Conservation (phyloP, 1,284 basidiomycete genomes). For the Fistulina hepatica region DNA sequence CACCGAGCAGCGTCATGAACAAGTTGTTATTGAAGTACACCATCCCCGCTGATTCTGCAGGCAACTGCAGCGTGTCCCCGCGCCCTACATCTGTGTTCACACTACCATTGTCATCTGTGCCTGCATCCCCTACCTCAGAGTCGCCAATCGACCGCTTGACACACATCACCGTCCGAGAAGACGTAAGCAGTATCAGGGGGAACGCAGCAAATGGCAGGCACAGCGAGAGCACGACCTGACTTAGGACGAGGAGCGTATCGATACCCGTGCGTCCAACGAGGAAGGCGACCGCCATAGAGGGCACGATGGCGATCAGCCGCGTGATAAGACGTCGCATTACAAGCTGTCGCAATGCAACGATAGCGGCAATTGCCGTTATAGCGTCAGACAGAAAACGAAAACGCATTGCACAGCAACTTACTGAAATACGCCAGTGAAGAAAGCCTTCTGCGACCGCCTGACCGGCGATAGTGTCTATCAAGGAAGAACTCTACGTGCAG, state of each 20-base stretch:
- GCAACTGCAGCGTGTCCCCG: no score
- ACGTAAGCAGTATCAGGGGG: slow-evolving; percentile 71
- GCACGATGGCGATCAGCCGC: slow-evolving; percentile 78
- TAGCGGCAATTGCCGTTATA: slow-evolving; percentile 2
- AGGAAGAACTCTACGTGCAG: slow-evolving; percentile 76
- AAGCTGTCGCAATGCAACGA: slow-evolving; percentile 41
- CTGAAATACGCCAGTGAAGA: slow-evolving; percentile 80
- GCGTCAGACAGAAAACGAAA: slow-evolving; percentile 1
- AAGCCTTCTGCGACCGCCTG: slow-evolving; percentile 94
- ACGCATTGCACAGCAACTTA: no score
- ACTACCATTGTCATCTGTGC: no score
- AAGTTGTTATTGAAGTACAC: slow-evolving; percentile 4
- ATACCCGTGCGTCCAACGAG: slow-evolving; percentile 70
- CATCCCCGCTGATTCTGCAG: no score
- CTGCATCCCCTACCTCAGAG: no score
- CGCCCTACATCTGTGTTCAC: no score
- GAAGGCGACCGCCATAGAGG: slow-evolving; percentile 72
- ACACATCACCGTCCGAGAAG: slow-evolving; percentile 56
- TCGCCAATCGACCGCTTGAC: neutral
- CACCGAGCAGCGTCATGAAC: slow-evolving; percentile 31
- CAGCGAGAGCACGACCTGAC: slow-evolving; percentile 82
- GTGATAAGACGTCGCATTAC: slow-evolving; percentile 76
- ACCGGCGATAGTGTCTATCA: slow-evolving; percentile 89
- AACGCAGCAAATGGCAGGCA: slow-evolving; percentile 82
- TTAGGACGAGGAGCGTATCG: slow-evolving; percentile 73